phyloP scores from a whole-genome alignment of 176 grass and related monocot genomes.

The Oryza rufipogon region DNA sequence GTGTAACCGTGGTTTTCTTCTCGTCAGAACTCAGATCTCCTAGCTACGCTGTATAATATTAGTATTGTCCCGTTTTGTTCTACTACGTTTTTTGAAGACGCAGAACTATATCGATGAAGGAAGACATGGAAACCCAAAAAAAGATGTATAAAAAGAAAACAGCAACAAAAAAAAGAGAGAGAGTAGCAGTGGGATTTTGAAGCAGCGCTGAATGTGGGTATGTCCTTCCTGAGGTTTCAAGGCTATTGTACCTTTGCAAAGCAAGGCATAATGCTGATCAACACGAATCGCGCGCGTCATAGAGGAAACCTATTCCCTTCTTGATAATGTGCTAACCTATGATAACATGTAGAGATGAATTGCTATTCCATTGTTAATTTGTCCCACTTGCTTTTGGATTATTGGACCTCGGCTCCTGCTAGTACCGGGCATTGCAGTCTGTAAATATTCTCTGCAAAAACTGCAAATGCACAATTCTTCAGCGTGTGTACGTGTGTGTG shows the following conservation, averaged over 20 bases:
- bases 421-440: slow-evolving; percentile 32
- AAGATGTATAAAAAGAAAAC: slow-evolving; percentile 21
- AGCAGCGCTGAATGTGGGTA: slow-evolving; percentile 49
- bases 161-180: neutral
- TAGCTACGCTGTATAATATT: slow-evolving; percentile 45
- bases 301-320: slow-evolving; percentile 29
- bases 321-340: slow-evolving; percentile 43
- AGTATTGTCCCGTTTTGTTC: slow-evolving; percentile 26
- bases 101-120: slow-evolving; percentile 55
- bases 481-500: slow-evolving; percentile 13
- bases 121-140: slow-evolving; percentile 48
- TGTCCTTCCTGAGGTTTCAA: slow-evolving; percentile 60
- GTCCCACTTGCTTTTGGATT: slow-evolving; percentile 38
- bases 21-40: slow-evolving; percentile 46
- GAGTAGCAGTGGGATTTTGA: slow-evolving; percentile 51
- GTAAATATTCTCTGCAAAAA: slow-evolving; percentile 37
- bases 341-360: slow-evolving; percentile 41
- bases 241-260: slow-evolving; percentile 46
- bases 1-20: slow-evolving; percentile 69
- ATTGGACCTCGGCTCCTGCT: slow-evolving; percentile 10
- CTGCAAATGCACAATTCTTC: slow-evolving; percentile 38
- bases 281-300: slow-evolving; percentile 26
- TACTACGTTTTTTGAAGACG: slow-evolving; percentile 15
- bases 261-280: slow-evolving; percentile 54
- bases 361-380: slow-evolving; percentile 43